Evolutionary conservation across 2,329 filamentous ascomycete genomes (phyloP), one percentile per base, ranked within the genome.

Genomic region (Dactylellina drechsleri): DNA sequence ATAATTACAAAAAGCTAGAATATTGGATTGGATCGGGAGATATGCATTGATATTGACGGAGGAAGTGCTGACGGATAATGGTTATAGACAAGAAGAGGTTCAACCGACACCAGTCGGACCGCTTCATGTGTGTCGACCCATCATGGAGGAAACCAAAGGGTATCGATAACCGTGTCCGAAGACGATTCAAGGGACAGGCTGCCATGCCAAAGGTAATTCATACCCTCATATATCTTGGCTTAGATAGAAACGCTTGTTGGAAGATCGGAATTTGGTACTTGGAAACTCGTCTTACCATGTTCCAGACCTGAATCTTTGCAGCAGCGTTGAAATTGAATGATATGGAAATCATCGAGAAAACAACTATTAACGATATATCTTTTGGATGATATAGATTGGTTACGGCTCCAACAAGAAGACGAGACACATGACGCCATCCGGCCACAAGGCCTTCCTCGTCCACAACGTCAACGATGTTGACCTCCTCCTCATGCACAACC

Each of bases 371-470:
- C 59, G 50, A 40, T 40, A 23, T 31, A 20, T 57, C 18, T 53
- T 49, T 67, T 31, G 59, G 50, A 41, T 52, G 20, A 76, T 71
- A 81, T 83, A 97, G 95, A 99, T 99, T 84, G 95, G 95, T 83
- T 99, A 93, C 85, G 93, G 95, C 81, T 95, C 92, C 86, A 98
- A 98, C 92, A 96, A 92, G 90, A 98, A 98, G 90, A 99, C 95
- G 84, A 90, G 92, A 83, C 94, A 96, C 89, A 90, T 98, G 90
- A 96, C 93, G 88, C 95, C 95, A 84, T 97, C 93, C 82, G 95
- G 95, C 86, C 94, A 98, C 91, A 98, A 97, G 90, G 92, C 94
- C 80, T 99, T 99, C 91, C 90, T 98, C 83, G 95, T 99, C 87
- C 92, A 91, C 90, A 99, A 99, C 89, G 85, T 89, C 85, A 89